These are phyloP conservation scores for Aspergillus eucalypticola DNA, from an alignment of 2,329 filamentous ascomycete genomes.

Conservation along the genomic window DNA sequence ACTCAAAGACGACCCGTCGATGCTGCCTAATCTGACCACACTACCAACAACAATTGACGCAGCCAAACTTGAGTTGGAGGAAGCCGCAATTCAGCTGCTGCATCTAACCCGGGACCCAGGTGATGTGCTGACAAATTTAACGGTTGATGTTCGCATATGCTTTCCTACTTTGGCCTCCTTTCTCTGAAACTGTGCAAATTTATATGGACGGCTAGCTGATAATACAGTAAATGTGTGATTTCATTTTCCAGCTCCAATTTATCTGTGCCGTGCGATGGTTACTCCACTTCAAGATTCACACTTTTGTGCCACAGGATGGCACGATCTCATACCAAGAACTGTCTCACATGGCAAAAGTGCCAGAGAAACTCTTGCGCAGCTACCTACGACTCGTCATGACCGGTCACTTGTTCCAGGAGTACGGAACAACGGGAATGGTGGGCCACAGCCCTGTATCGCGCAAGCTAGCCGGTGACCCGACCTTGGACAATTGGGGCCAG, in stretches of 20 bases:
- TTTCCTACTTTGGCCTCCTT: too few species aligned
- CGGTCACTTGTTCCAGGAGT: conserved; percentile 57
- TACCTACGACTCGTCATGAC: conserved; percentile 60
- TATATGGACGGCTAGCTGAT: too few species aligned
- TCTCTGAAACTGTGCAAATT: too few species aligned
- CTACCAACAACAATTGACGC: background rate
- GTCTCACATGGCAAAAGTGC: conserved; percentile 25
- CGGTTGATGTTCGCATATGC: background rate
- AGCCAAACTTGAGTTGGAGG: background rate
- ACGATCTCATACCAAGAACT: conserved; percentile 29
- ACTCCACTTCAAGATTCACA: conserved; percentile 31
- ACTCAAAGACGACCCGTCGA: background rate
- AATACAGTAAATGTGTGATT: too few species aligned
- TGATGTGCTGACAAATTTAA: background rate
- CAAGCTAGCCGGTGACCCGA: conserved; percentile 36
- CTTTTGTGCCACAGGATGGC: conserved; percentile 27
- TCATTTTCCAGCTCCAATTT: background rate
- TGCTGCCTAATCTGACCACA: background rate
- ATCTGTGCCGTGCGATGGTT: conserved; percentile 27
- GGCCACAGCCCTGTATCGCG: conserved; percentile 59
- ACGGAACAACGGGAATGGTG: conserved; percentile 48
- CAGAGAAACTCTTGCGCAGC: conserved; percentile 25
- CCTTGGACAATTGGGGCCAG: conserved; percentile 52
- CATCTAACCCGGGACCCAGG: background rate
- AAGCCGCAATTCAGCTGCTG: background rate